Conservation (phyloP, 169 alveolate genomes). For the Hammondia hammondi region DNA sequence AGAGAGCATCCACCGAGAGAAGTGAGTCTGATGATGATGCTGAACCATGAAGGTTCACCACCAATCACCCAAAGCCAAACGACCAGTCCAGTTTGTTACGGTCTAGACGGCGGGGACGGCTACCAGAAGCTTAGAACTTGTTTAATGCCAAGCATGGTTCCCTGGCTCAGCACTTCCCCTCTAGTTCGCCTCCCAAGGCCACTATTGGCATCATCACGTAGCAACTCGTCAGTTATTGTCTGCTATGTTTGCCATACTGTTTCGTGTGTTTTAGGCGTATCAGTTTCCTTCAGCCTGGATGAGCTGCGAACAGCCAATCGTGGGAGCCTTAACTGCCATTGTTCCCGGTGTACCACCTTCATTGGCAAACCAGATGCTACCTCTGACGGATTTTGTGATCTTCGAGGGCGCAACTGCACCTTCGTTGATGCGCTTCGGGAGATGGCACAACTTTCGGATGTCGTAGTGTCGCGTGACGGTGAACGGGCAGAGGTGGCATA, state of each 20-base stretch:
- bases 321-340: neutral
- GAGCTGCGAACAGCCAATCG: slow-evolving; percentile 14
- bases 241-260: neutral
- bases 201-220: no score
- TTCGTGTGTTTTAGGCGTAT: neutral
- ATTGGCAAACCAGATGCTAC: neutral
- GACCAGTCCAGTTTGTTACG: no score
- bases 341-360: neutral
- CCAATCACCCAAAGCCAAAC: no score
- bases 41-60: no score
- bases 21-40: neutral
- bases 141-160: no score
- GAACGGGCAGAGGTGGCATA: neutral
- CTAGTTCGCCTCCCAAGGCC: no score
- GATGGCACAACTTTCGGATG: neutral
- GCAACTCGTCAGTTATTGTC: no score
- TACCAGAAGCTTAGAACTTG: no score
- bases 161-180: no score
- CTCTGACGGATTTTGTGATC: neutral
- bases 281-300: neutral
- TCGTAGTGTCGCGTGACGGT: neutral
- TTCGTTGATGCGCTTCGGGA: slow-evolving; percentile 3
- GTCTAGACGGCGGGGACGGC: no score
- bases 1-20: slow-evolving; percentile 19
- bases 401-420: neutral